These are phyloP conservation scores for Penicillium paneum DNA, from an alignment of 2,329 filamentous ascomycete species.

Conservation along the genomic window DNA sequence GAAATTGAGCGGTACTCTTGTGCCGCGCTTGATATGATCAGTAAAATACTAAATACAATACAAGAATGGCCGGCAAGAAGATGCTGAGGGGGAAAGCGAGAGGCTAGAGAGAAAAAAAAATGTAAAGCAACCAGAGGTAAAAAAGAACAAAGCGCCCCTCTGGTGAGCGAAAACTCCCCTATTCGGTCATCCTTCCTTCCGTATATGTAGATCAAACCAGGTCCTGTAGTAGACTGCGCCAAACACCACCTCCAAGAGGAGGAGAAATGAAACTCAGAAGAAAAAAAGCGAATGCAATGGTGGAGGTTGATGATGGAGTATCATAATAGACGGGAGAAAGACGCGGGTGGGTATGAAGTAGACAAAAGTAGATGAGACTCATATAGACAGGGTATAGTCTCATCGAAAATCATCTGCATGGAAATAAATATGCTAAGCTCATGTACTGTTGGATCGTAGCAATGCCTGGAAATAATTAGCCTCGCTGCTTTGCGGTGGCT, in stretches of 20 bases:
- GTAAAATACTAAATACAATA: slow-evolving; percentile 33
- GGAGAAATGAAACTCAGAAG: slow-evolving; percentile 1
- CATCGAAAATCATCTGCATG: slow-evolving; percentile 28
- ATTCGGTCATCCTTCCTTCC: slow-evolving; percentile 17
- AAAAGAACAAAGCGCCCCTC: slow-evolving; percentile 15
- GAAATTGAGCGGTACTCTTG: slow-evolving; percentile 5
- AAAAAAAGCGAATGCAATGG: slow-evolving; percentile 20
- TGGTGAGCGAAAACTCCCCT: slow-evolving; percentile 23
- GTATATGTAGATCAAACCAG: slow-evolving; percentile 13
- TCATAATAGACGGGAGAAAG: slow-evolving; percentile 3
- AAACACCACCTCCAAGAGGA: slow-evolving; percentile 16
- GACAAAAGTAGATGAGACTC: slow-evolving; percentile 18
- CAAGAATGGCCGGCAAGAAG: slow-evolving; percentile 20
- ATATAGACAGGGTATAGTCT: slow-evolving; percentile 29
- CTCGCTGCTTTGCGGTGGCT: not conserved
- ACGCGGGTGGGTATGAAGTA: slow-evolving; percentile 19
- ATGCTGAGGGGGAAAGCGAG: slow-evolving; percentile 10
- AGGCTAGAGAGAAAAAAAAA: slow-evolving; percentile 18
- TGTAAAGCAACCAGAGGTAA: slow-evolving; percentile 7
- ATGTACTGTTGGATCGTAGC: slow-evolving; percentile 51
- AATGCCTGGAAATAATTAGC: slow-evolving; percentile 36
- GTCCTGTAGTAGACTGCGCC: slow-evolving; percentile 20
- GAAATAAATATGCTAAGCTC: slow-evolving; percentile 31
- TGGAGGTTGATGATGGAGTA: not conserved
- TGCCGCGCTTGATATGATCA: slow-evolving; percentile 8